These are phyloP conservation scores for Pseudocercospora vitis DNA, from an alignment of 2,329 filamentous ascomycete species.

Conservation along the genomic window DNA sequence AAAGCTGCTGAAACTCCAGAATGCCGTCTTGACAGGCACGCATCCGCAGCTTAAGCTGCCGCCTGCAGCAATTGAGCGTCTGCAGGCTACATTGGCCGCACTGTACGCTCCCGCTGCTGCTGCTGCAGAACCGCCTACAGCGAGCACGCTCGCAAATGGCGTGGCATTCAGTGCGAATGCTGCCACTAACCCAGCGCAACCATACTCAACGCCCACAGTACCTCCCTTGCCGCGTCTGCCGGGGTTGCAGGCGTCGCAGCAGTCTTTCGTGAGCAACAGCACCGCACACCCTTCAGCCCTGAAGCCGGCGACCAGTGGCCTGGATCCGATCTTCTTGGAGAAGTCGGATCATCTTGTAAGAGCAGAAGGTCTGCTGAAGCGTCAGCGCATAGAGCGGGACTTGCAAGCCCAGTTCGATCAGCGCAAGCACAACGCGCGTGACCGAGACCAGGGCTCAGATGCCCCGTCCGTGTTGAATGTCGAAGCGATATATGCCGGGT, in stretches of 20 bases:
- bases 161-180: constrained; percentile 24
- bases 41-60: constrained; percentile 64
- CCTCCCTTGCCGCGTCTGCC: constrained; percentile 24
- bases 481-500: constrained; percentile 51
- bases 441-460: constrained; percentile 53
- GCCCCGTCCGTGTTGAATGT: constrained; percentile 44
- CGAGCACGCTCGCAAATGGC: constrained; percentile 23
- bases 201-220: constrained; percentile 11
- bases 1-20: constrained; percentile 76
- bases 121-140: constrained; percentile 12
- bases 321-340: constrained; percentile 79
- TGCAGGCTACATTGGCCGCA: constrained; percentile 28
- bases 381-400: constrained; percentile 74
- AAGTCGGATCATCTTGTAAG: constrained; percentile 83
- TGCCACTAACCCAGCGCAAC: constrained; percentile 29
- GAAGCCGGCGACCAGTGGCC: constrained; percentile 48
- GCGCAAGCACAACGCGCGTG: constrained; percentile 50
- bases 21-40: constrained; percentile 75
- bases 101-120: constrained; percentile 12
- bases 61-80: constrained; percentile 50
- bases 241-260: constrained; percentile 24
- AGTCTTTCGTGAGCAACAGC: constrained; percentile 14
- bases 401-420: constrained; percentile 77
- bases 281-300: constrained; percentile 15
- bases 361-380: constrained; percentile 76